Conservation (phyloP, 1,284 basidiomycete species). For the Mycena sp. region DNA sequence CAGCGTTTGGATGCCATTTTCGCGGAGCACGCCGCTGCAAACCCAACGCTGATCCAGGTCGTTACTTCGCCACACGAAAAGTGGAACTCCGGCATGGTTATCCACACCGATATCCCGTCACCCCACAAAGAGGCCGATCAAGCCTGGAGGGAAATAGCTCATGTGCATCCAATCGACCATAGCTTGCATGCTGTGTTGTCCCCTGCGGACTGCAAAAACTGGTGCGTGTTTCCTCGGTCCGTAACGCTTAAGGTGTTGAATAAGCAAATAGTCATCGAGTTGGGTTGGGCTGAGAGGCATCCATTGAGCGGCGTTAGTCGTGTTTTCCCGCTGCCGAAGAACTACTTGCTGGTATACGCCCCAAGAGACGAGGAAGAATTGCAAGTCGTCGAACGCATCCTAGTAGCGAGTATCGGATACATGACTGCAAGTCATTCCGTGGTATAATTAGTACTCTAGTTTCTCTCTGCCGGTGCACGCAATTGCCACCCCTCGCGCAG, state of each 20-base stretch:
- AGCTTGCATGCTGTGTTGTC: conserved; percentile 24
- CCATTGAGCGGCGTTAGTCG: conserved; percentile 20
- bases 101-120: conserved; percentile 19
- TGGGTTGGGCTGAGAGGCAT: conserved; percentile 26
- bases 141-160: conserved; percentile 18
- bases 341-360: conserved; percentile 20
- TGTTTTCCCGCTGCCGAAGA: conserved; percentile 9
- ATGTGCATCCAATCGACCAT: conserved; percentile 19
- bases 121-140: conserved; percentile 23
- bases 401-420: conserved; percentile 26
- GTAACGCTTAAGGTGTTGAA: neutral
- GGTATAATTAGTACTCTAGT: conserved; percentile 3
- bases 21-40: conserved; percentile 13
- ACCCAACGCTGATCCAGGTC: conserved; percentile 13
- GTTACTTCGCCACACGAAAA: conserved; percentile 15
- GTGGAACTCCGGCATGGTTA: conserved; percentile 15
- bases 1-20: conserved; percentile 23
- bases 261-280: conserved; percentile 9
- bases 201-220: conserved; percentile 22
- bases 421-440: conserved; percentile 24
- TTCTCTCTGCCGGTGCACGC: neutral
- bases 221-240: neutral
- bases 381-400: conserved; percentile 20
- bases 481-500: neutral
- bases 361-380: conserved; percentile 25